Percentiles rank a stretch among this genome's conserved stretches.
Evolutionary conservation across 805 yeast genomes (phyloP).

Genomic region (Myxozyma neotropica): DNA sequence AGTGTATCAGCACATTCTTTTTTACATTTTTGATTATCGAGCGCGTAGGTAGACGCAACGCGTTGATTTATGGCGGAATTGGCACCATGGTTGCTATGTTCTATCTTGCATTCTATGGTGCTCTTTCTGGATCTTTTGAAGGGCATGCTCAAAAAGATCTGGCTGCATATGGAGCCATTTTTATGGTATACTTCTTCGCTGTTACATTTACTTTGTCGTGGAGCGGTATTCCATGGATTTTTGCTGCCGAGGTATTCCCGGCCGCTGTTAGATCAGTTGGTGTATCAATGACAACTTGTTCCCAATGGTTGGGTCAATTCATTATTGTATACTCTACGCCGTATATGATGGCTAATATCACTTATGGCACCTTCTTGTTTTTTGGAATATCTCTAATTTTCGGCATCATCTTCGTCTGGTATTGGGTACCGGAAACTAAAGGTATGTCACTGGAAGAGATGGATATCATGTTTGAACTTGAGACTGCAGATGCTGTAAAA

Average conservation of each 20-base stretch:
- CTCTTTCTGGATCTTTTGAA: conserved; percentile 18
- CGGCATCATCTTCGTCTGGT: conserved; percentile 61
- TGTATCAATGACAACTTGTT: conserved; percentile 59
- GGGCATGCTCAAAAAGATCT: conserved; percentile 1
- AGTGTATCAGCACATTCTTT: conserved; percentile 62
- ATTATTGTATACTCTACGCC: conserved; percentile 50
- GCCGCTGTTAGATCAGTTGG: conserved; percentile 69
- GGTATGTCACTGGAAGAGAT: conserved; percentile 81
- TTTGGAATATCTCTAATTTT: conserved; percentile 35
- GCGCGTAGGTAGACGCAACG: conserved; percentile 65
- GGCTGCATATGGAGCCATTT: conserved; percentile 19
- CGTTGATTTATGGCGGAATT: conserved; percentile 61
- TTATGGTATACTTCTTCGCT: conserved; percentile 25
- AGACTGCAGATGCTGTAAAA: conserved; percentile 1
- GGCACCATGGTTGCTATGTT: conserved; percentile 54
- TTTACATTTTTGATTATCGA: conserved; percentile 84
- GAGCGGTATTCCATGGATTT: conserved; percentile 51
- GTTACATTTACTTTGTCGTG: conserved; percentile 18
- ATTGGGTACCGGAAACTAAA: conserved; percentile 51
- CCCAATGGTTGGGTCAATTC: conserved; percentile 65
- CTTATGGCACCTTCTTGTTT: conserved; percentile 20
- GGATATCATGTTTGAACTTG: conserved; percentile 60
- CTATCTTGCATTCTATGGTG: conserved; percentile 26
- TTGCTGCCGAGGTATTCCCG: conserved; percentile 66
- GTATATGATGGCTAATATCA: conserved; percentile 43